Percentiles rank a stretch among this genome's conserved stretches.
phyloP scores from a whole-genome alignment of 1,139 yeast genomes.

The Debaryomyces psychrophilus region DNA sequence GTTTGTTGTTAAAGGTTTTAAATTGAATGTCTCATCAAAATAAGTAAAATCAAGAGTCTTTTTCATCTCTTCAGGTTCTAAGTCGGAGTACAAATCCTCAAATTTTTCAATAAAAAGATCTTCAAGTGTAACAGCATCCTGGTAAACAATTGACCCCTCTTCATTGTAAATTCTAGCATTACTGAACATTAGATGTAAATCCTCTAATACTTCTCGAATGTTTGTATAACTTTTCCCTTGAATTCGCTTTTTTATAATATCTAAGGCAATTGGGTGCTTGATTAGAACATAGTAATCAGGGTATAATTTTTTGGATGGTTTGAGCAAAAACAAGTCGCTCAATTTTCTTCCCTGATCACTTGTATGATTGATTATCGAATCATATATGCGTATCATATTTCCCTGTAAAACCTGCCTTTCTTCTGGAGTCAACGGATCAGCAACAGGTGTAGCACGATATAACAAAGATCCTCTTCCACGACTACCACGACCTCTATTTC shows the following conservation, averaged over 20 bases:
- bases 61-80: conserved; percentile 31
- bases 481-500: conserved; percentile 29
- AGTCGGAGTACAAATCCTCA: conserved; percentile 27
- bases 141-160: conserved; percentile 81
- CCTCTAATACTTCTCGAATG: conserved; percentile 66
- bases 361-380: conserved; percentile 44
- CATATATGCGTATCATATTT: conserved; percentile 46
- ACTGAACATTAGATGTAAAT: conserved; percentile 73
- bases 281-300: conserved; percentile 88
- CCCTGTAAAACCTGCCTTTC: conserved; percentile 47
- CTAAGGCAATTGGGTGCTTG: conserved; percentile 79
- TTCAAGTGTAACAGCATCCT: conserved; percentile 75
- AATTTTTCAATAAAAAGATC: conserved; percentile 42
- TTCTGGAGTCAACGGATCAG: conserved; percentile 44
- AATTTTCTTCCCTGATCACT: conserved; percentile 48
- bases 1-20: conserved; percentile 40
- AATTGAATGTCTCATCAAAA: conserved; percentile 51
- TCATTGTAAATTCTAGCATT: conserved; percentile 90
- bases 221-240: conserved; percentile 53
- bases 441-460: conserved; percentile 40
- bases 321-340: conserved; percentile 65
- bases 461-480: conserved; percentile 32
- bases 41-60: conserved; percentile 47
- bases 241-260: conserved; percentile 64
- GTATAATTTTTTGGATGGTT: conserved; percentile 72